These are phyloP conservation scores for Globisporangium parvum DNA, from an alignment of 352 stramenopile species.

Conservation along the genomic window DNA sequence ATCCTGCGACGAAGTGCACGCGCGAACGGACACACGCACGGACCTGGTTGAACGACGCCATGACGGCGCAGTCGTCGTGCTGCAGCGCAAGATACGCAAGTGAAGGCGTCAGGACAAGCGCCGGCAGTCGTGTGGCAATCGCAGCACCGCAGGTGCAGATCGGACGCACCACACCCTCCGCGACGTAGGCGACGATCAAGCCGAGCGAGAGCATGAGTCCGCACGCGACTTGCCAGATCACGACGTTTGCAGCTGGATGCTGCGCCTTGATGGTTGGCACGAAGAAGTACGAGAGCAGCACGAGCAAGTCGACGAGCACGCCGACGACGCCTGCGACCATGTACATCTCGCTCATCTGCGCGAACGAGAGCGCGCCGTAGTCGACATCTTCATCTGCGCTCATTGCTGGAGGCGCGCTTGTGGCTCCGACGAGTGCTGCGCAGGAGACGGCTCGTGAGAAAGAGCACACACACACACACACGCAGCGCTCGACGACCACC, in stretches of 20 bases:
- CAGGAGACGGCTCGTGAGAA: background rate
- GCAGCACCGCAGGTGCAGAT: background rate
- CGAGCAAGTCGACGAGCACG: constrained; percentile 46
- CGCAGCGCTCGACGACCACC: too few species aligned
- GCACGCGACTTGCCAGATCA: constrained; percentile 75
- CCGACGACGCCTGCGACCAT: constrained; percentile 57
- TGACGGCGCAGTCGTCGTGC: constrained; percentile 37
- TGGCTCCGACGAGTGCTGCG: too few species aligned
- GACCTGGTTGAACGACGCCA: constrained; percentile 67
- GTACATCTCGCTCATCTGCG: constrained; percentile 45
- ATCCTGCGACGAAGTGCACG: background rate
- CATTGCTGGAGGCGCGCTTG: background rate
- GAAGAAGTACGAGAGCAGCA: constrained; percentile 66
- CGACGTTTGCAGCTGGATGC: constrained; percentile 65
- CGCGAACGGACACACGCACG: background rate
- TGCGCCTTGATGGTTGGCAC: constrained; percentile 75
- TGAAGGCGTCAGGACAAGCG: background rate
- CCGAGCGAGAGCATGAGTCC: constrained; percentile 52
- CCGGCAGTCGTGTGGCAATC: too few species aligned
- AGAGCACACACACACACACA: too few species aligned
- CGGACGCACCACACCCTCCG: constrained; percentile 24
- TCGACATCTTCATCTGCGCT: constrained; percentile 36
- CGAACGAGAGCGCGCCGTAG: constrained; percentile 57
- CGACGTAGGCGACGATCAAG: constrained; percentile 51
- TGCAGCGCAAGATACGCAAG: background rate